A percentile compares a stretch with the other conserved stretches of the same genome.
These are phyloP conservation scores for Dicorynia guianensis DNA, from an alignment of 306 rosid genomes.

Conservation along the genomic window DNA sequence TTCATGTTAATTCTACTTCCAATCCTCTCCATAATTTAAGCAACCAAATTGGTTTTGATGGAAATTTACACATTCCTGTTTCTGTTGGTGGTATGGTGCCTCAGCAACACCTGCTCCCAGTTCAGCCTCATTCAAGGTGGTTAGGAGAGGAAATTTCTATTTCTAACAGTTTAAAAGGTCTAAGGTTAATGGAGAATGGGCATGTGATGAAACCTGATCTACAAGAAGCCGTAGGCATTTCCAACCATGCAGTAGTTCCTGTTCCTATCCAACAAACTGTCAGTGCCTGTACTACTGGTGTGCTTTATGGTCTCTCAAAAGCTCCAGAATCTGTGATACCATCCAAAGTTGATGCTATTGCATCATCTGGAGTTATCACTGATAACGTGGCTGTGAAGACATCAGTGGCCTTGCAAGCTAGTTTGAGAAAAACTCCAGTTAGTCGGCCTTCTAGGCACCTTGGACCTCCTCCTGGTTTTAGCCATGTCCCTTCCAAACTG, in stretches of 20 bases:
- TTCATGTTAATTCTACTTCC: conserved; percentile 42
- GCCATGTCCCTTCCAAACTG: conserved; percentile 64
- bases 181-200: conserved; percentile 77
- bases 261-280: conserved; percentile 65
- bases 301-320: conserved; percentile 54
- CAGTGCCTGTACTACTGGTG: conserved; percentile 38
- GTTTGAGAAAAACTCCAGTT: conserved; percentile 65
- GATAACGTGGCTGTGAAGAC: conserved; percentile 48
- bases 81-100: conserved; percentile 54
- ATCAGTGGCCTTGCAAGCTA: conserved; percentile 52
- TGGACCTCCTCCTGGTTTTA: conserved; percentile 99
- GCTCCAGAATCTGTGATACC: conserved; percentile 55
- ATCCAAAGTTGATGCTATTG: conserved; percentile 55
- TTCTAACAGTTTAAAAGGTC: conserved; percentile 61
- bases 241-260: conserved; percentile 43
- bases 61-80: conserved; percentile 45
- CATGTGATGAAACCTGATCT: conserved; percentile 59
- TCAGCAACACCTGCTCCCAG: conserved; percentile 56
- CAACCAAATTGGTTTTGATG: conserved; percentile 56
- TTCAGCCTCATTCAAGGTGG: conserved; percentile 65
- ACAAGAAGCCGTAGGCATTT: conserved; percentile 48
- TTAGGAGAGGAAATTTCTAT: conserved; percentile 62
- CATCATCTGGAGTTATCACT: conserved; percentile 47
- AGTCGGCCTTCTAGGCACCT: conserved; percentile 86
- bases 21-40: conserved; percentile 43